These are phyloP conservation scores for Globisporangium barbulae DNA, from an alignment of 352 stramenopile genomes.

Conservation along the genomic window DNA sequence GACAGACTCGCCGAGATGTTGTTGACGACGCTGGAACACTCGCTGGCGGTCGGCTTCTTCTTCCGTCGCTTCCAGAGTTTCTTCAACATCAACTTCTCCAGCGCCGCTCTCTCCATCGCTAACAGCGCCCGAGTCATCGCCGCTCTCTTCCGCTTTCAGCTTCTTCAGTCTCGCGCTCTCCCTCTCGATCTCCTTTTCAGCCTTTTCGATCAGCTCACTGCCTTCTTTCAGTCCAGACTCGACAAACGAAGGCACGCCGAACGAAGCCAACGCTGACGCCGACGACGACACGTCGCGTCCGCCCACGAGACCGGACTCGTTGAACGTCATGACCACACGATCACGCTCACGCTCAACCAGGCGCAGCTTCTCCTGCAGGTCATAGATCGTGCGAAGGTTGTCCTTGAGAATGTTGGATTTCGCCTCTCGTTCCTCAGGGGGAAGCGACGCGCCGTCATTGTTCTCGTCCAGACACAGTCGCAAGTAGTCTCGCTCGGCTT, in stretches of 20 bases:
- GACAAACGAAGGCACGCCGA: constrained; percentile 36
- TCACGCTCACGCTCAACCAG: constrained; percentile 62
- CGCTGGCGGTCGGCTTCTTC: constrained; percentile 76
- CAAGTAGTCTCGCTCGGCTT: constrained; percentile 79
- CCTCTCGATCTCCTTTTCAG: constrained; percentile 75
- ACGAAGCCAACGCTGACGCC: constrained; percentile 19
- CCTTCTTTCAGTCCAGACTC: constrained; percentile 56
- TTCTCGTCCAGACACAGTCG: constrained; percentile 66
- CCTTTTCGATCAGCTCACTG: constrained; percentile 59
- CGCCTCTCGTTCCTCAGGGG: constrained; percentile 40
- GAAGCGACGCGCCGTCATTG: constrained; percentile 15
- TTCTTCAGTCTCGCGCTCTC: constrained; percentile 78
- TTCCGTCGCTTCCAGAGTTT: constrained; percentile 38
- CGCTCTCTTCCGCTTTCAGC: constrained; percentile 50
- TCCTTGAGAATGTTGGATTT: constrained; percentile 73
- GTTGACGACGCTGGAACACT: constrained; percentile 81
- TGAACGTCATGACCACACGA: constrained; percentile 44
- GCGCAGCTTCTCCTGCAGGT: constrained; percentile 79
- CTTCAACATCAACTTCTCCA: constrained; percentile 25
- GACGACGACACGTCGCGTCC: constrained; percentile 14
- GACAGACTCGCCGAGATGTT: constrained; percentile 74
- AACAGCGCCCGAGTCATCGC: constrained; percentile 30
- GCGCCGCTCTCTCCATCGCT: constrained; percentile 31
- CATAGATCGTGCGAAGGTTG: constrained; percentile 74
- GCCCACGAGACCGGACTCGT: constrained; percentile 12